Evolutionary conservation across 2,329 filamentous ascomycete species (phyloP).

Genomic region (Neopestalotiopsis rosae): DNA sequence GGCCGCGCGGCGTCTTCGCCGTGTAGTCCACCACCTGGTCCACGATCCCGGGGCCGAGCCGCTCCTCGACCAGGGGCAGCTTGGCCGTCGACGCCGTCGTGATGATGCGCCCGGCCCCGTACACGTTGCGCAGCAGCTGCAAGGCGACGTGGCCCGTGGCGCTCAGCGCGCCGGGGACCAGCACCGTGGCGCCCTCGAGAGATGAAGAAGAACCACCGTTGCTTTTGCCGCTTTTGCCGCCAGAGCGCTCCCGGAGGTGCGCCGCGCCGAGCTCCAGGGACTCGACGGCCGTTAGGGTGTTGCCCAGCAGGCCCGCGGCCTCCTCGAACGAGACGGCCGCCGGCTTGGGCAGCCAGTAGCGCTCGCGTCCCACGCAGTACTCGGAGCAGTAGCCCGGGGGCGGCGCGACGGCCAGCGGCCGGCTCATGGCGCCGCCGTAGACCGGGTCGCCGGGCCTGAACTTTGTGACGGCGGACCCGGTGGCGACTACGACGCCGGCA

Average conservation of each 20-base stretch:
- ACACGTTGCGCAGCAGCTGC: slow-evolving; percentile 57
- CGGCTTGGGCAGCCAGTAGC: slow-evolving; percentile 40
- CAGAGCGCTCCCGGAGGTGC: slow-evolving; percentile 33
- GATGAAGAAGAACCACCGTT: slow-evolving; percentile 9
- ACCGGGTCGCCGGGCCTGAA: slow-evolving; percentile 42
- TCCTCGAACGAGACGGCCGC: slow-evolving; percentile 37
- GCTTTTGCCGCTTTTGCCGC: slow-evolving; percentile 20
- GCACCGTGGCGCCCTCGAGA: slow-evolving; percentile 57
- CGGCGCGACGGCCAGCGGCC: slow-evolving; percentile 38
- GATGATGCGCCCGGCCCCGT: slow-evolving; percentile 51
- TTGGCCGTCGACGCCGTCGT: slow-evolving; percentile 59
- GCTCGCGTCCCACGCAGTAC: slow-evolving; percentile 43
- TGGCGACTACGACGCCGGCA: slow-evolving; percentile 36
- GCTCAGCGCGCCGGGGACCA: slow-evolving; percentile 55
- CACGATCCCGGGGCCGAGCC: slow-evolving; percentile 46
- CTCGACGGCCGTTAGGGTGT: slow-evolving; percentile 50
- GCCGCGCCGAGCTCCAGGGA: slow-evolving; percentile 44
- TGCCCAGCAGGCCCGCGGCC: slow-evolving; percentile 41
- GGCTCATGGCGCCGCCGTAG: slow-evolving; percentile 43
- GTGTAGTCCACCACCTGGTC: slow-evolving; percentile 59
- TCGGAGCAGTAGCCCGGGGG: slow-evolving; percentile 44
- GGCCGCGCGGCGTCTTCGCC: slow-evolving; percentile 35
- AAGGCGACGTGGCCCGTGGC: slow-evolving; percentile 51
- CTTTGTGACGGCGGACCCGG: slow-evolving; percentile 33
- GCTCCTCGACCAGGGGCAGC: slow-evolving; percentile 47